Percentiles rank a stretch among this genome's conserved stretches.
Conservation (phyloP, 2,329 filamentous ascomycete genomes). For the Cladosporium sp. region DNA sequence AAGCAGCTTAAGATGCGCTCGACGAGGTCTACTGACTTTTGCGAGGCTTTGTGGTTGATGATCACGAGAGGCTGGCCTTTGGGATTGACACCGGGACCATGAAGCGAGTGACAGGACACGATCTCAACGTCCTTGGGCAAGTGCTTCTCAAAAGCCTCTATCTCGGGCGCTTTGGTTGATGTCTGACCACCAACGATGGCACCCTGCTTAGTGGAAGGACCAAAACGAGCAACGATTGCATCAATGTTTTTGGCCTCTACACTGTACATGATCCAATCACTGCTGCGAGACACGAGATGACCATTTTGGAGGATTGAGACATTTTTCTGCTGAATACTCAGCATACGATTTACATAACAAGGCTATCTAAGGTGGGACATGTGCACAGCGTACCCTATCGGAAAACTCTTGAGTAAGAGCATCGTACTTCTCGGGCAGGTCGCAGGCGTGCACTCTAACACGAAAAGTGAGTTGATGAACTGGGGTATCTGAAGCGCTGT, state of each 20-base stretch:
- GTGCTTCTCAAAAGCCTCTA: constrained; percentile 85
- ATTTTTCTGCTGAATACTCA: constrained; percentile 60
- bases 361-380: constrained; percentile 20
- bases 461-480: constrained; percentile 2
- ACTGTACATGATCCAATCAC: constrained; percentile 98
- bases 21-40: constrained; percentile 72
- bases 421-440: constrained; percentile 84
- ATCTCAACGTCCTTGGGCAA: constrained; percentile 87
- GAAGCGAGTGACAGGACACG: constrained; percentile 91
- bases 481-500: constrained; percentile 14
- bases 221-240: constrained; percentile 79
- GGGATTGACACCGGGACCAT: constrained; percentile 85
- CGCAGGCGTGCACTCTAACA: constrained; percentile 86
- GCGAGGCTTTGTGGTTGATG: constrained; percentile 85
- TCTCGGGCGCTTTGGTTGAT: constrained; percentile 96
- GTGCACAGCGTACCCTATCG: constrained; percentile 68
- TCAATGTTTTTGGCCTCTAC: constrained; percentile 92
- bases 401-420: constrained; percentile 75
- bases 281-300: constrained; percentile 88
- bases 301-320: constrained; percentile 90
- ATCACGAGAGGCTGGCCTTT: constrained; percentile 87
- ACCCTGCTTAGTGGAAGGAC: constrained; percentile 89
- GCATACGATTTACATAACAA: constrained; percentile 31
- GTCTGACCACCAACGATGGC: constrained; percentile 97
- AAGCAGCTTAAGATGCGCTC: constrained; percentile 79